Base-by-base conservation (phyloP, 192 early-diverging fungal species). In the Backusella tuberculispora region DNA sequence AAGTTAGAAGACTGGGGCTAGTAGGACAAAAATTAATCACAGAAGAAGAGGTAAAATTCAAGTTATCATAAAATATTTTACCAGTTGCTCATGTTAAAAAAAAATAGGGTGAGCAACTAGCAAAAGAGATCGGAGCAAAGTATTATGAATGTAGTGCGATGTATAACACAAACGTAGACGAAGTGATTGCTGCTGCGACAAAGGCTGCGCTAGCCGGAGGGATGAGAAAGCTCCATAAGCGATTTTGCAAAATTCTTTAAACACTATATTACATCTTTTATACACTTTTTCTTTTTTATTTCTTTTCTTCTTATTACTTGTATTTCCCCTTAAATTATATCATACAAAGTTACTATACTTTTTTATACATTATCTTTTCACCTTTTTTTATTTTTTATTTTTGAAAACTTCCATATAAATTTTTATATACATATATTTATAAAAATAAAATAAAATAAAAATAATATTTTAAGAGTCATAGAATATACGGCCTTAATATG, bases 141-240 rank as follows among this genome's bases (percentile, higher is more conserved):
- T 85, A 87, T 47, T 84, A 79, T 74, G 86, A 87, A 42, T 87
- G 86, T 64, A 85, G 84, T 63, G 86, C 86, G n/a, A 85, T 78
- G 70, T 71, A 73, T 10, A 80, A 83, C 12, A 77, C 76, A 44
- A 80, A 79, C 34, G 74, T 87, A 3, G 77, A 77, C 43, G 84
- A 83, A 29, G 86, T 87, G 24, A 85, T 87, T 50, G 68, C 79
- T n/a, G 80, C 82, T 29, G 86, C 86, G 26, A 71, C 81, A 45
- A 81, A 82, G 48, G 74, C 77, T 10, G 78, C 84, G 0, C 78
- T 85, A 76, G 72, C 79, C n/a, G 77, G 82, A 14, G 74, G 78
- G 17, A 78, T 85, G 44, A 78, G 77, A 48, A 76, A 76, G 40
- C 78, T 85, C 64, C 84, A 81, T 47, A 81, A 80, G 42, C 75